Conservation (phyloP, 139 green algal species). For the Picochlorum sp. region DNA sequence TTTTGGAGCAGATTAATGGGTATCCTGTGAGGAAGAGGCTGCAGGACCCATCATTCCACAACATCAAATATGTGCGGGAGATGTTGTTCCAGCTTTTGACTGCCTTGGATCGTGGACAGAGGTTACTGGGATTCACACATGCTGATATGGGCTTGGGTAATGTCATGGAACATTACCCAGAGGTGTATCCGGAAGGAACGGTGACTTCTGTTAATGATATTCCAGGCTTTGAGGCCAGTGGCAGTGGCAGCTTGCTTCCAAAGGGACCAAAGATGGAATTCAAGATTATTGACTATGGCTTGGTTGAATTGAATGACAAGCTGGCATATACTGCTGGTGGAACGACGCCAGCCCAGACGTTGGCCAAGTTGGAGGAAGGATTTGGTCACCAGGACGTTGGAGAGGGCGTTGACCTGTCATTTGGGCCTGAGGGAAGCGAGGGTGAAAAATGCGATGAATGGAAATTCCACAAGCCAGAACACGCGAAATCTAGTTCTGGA, state of each 20-base stretch:
- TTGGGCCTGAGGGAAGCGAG: not conserved
- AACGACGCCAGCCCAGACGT: conserved; percentile 1
- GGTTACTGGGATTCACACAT: conserved; percentile 30
- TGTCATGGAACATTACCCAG: conserved; percentile 35
- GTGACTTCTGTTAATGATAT: not conserved
- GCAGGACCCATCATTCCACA: conserved; percentile 23
- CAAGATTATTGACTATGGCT: conserved; percentile 34
- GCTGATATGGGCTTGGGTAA: conserved; percentile 33
- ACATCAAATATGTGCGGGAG: conserved; percentile 32
- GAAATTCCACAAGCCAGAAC: not conserved
- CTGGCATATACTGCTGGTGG: conserved; percentile 14
- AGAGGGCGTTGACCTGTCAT: not conserved
- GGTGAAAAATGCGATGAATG: not conserved
- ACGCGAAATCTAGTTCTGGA: not conserved
- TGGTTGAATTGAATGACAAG: conserved; percentile 15
- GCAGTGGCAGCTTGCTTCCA: conserved; percentile 14
- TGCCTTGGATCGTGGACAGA: conserved; percentile 26
- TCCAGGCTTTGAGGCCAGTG: not conserved
- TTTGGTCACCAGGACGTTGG: conserved; percentile 1
- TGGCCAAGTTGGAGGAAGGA: conserved; percentile 14
- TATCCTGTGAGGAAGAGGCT: conserved; percentile 17
- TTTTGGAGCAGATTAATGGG: conserved; percentile 28
- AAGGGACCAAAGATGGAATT: conserved; percentile 26
- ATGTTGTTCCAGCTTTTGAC: conserved; percentile 36
- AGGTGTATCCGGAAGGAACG: conserved; percentile 1